Base-by-base conservation (phyloP, 305 asterid genomes). In the Fraxinus dipetala region DNA sequence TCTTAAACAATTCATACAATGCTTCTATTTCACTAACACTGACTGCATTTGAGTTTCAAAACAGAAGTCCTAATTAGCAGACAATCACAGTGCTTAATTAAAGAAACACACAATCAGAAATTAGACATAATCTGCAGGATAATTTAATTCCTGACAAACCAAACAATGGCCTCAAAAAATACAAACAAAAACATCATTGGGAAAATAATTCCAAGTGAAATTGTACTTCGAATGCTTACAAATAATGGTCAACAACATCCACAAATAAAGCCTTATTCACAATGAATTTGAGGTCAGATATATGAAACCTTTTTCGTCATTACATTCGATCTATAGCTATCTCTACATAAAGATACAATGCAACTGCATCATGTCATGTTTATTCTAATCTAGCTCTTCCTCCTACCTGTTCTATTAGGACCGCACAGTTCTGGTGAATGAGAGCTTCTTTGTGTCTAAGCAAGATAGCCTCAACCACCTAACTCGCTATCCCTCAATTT, bases 21-120 rank as follows among this genome's bases (percentile, higher is more conserved):
- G 98, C 98, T 88, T 94, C 96, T 76, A 94, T 89, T 86, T 94
- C 98, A 48, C 96, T 94, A 75, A 94, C 97, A 81, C 97, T 90
- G 84, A 94, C 97, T 94, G 96, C 91, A 87, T 75, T 81, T 78
- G 70, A 45, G 76, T 11, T 59, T 54, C 31, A 56, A 28, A 69
- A 22, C 26, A 84, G 65, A 24, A 63, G 48, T 48, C 35, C 76
- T 18, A 31, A 76, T 83, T 56, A 86, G 83, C 72, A 81, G 14
- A 36, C 14, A 74, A 84, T 75, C 43, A 18, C 32, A 76, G 72
- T 59, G 78, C 76, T 40, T 69, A 70, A 78, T 75, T 77, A 40
- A 35, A 36, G 75, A 80, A 77, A 75, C 30, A 28, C 78, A 78
- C 16, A 70, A 73, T 24, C 22, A 56, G 28, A 78, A 70, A 11